A percentile compares a stretch with the other conserved stretches of the same genome.
Conservation (phyloP, 257 asterid species). For the Lavandula angustifolia region DNA sequence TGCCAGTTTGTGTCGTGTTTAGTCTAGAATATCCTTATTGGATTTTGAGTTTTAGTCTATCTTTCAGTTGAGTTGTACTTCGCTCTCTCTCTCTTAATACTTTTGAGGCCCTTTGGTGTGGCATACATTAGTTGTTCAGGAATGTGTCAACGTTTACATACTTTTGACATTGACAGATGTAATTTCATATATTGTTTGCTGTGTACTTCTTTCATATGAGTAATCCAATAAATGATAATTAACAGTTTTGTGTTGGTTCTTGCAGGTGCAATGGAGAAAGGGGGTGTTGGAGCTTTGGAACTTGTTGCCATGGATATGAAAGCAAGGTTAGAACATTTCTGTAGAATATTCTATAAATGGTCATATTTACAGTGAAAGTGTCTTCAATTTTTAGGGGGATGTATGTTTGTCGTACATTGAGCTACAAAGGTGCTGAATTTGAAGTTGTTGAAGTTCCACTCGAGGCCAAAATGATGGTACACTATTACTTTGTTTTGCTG, state of each 20-base stretch:
- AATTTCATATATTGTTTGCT: slow-evolving; percentile 7
- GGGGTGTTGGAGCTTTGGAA: slow-evolving; percentile 99
- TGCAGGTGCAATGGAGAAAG: slow-evolving; percentile 88
- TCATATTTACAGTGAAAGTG: slow-evolving; percentile 29
- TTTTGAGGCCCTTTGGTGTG: slow-evolving; percentile 17
- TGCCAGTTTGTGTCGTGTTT: slow-evolving; percentile 12
- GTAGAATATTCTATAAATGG: slow-evolving; percentile 15
- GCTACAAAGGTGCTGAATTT: slow-evolving; percentile 95
- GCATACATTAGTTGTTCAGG: slow-evolving; percentile 12
- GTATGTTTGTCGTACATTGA: slow-evolving; percentile 98
- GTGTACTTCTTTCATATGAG: slow-evolving; percentile 17
- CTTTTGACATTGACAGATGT: neutral
- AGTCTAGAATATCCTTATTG: slow-evolving; percentile 19
- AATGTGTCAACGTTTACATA: slow-evolving; percentile 14
- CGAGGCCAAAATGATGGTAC: slow-evolving; percentile 83
- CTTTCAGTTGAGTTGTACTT: slow-evolving; percentile 21
- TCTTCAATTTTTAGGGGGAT: slow-evolving; percentile 71
- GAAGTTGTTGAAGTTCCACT: slow-evolving; percentile 94
- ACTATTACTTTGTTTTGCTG: slow-evolving; percentile 21
- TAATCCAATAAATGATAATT: slow-evolving; percentile 21
- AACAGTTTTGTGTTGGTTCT: slow-evolving; percentile 29
- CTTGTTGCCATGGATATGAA: slow-evolving; percentile 99
- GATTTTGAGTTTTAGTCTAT: slow-evolving; percentile 26
- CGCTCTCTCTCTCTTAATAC: slow-evolving; percentile 22
- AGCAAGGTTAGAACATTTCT: slow-evolving; percentile 67